Conservation (phyloP, 2,329 filamentous ascomycete genomes). For the Penicillium sp. region DNA sequence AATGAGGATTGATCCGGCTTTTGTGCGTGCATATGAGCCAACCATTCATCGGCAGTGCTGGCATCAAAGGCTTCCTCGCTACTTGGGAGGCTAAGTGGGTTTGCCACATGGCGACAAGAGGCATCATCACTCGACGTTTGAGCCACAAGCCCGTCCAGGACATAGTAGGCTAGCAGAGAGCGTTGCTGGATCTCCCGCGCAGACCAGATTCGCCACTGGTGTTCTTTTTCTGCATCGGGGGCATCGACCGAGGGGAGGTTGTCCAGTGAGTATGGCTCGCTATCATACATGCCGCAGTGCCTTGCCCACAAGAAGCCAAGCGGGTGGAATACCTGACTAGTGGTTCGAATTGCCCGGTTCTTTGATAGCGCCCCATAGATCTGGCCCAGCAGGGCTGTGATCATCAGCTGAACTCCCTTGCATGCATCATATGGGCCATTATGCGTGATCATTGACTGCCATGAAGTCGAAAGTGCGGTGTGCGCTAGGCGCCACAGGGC, state of each 20-base stretch:
- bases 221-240: slow-evolving; percentile 35
- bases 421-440: slow-evolving; percentile 43
- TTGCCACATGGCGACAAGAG: slow-evolving; percentile 43
- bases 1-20: slow-evolving; percentile 36
- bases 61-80: slow-evolving; percentile 43
- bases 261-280: slow-evolving; percentile 30
- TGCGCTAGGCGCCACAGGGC: slow-evolving; percentile 46
- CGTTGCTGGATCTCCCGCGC: slow-evolving; percentile 46
- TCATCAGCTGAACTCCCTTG: slow-evolving; percentile 44
- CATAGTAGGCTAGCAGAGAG: slow-evolving; percentile 44
- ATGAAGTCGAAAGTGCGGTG: slow-evolving; percentile 46
- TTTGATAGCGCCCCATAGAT: slow-evolving; percentile 45
- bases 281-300: slow-evolving; percentile 45
- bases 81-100: slow-evolving; percentile 40
- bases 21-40: slow-evolving; percentile 33
- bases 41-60: slow-evolving; percentile 40
- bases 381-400: slow-evolving; percentile 44
- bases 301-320: slow-evolving; percentile 47
- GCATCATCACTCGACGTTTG: slow-evolving; percentile 44
- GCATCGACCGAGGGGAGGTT: slow-evolving; percentile 35
- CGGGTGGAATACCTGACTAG: slow-evolving; percentile 45
- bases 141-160: slow-evolving; percentile 45
- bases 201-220: slow-evolving; percentile 43
- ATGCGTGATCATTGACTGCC: slow-evolving; percentile 46
- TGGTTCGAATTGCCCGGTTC: slow-evolving; percentile 43